A percentile compares a stretch with the other conserved stretches of the same genome.
These are phyloP conservation scores for Cladosporium sp. DNA, from an alignment of 2,329 filamentous ascomycete species.

Conservation along the genomic window DNA sequence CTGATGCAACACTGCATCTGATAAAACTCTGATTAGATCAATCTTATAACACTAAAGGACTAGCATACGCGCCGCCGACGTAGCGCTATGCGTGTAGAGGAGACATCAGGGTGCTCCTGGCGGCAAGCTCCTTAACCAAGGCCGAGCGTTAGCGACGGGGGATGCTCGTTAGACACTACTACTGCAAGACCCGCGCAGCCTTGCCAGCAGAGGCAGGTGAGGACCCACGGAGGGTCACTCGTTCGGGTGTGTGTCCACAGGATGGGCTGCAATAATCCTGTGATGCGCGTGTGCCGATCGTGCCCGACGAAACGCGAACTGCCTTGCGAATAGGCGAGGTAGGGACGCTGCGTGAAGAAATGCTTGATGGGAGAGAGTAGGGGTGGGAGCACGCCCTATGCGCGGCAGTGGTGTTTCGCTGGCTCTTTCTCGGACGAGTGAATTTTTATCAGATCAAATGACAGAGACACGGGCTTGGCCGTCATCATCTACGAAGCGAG, in stretches of 20 bases:
- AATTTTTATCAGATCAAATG: slow-evolving; percentile 13
- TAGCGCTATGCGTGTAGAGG: slow-evolving; percentile 2
- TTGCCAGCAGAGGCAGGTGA: not conserved
- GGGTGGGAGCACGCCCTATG: not conserved
- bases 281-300: slow-evolving; percentile 8
- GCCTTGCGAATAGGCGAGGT: not conserved
- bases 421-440: slow-evolving; percentile 12
- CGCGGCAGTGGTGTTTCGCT: not conserved
- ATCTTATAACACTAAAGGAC: slow-evolving; percentile 9
- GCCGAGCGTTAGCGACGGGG: not conserved
- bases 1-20: slow-evolving; percentile 17
- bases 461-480: slow-evolving; percentile 2
- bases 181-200: not conserved
- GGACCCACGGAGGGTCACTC: slow-evolving; percentile 3
- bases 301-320: not conserved
- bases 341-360: not conserved
- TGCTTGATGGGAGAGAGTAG: not conserved
- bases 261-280: not conserved
- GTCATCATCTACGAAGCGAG: slow-evolving; percentile 7
- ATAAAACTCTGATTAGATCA: slow-evolving; percentile 12
- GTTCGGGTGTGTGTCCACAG: not conserved
- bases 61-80: slow-evolving; percentile 10
- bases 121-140: not conserved
- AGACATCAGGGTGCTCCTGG: not conserved
- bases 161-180: slow-evolving; percentile 7